phyloP scores from a whole-genome alignment of 148 eudicot genomes.

The Nyssa sinensis region DNA sequence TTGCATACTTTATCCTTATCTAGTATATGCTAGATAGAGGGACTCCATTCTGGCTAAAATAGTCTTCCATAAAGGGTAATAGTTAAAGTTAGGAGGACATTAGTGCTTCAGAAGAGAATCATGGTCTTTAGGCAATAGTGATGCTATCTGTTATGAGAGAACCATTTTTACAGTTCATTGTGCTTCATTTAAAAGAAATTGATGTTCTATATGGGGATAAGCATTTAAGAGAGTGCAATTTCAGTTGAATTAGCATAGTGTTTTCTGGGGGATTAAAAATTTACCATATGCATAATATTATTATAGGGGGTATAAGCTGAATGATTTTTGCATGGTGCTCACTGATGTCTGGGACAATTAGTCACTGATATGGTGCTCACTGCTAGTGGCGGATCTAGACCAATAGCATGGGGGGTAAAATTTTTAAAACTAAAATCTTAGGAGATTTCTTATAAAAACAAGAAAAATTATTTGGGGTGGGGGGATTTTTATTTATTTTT shows the following conservation, averaged over 20 bases:
- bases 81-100: neutral
- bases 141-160: neutral
- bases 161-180: neutral
- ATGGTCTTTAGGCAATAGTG: neutral
- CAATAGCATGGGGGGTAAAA: too few species aligned
- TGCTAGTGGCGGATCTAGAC: too few species aligned
- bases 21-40: neutral
- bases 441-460: too few species aligned
- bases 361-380: too few species aligned
- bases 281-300: neutral
- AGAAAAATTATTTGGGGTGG: too few species aligned
- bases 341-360: neutral
- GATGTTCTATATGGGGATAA: neutral
- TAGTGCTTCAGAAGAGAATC: constrained; percentile 1
- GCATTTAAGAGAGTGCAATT: neutral
- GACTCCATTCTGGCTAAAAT: neutral
- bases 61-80: neutral
- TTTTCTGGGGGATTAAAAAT: neutral
- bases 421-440: too few species aligned
- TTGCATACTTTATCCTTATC: neutral
- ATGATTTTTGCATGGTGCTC: neutral
- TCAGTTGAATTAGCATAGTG: neutral
- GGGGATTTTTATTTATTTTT: too few species aligned
- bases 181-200: neutral
- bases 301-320: neutral